Conservation (phyloP, 495 filamentous ascomycete species). For the Niebla homalea region DNA sequence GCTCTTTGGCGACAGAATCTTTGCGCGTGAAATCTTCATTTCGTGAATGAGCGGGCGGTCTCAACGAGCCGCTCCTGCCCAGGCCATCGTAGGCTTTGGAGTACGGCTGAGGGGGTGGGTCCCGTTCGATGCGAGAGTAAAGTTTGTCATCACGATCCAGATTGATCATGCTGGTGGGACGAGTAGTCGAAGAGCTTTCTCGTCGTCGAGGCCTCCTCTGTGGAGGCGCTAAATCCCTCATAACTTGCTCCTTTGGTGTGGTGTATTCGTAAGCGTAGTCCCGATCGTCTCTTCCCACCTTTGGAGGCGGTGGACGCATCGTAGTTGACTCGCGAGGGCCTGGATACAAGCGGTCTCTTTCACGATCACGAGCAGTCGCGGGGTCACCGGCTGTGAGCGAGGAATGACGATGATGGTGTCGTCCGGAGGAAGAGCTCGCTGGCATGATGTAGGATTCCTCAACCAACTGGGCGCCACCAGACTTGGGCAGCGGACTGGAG, state of each 20-base stretch:
- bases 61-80: constrained; percentile 14
- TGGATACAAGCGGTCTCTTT: constrained; percentile 5
- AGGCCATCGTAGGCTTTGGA: constrained; percentile 51
- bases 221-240: constrained; percentile 51
- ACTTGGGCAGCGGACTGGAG: constrained; percentile 13
- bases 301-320: constrained; percentile 13
- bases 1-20: constrained; percentile 4
- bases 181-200: constrained; percentile 35
- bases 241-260: constrained; percentile 41
- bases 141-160: constrained; percentile 36
- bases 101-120: constrained; percentile 39
- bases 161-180: constrained; percentile 51
- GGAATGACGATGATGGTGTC: constrained; percentile 15
- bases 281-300: constrained; percentile 41
- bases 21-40: constrained; percentile 9
- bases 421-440: constrained; percentile 12
- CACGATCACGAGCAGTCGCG: constrained; percentile 5
- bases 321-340: constrained; percentile 1
- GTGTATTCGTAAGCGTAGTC: constrained; percentile 63
- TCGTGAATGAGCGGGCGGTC: constrained; percentile 3
- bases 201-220: constrained; percentile 32
- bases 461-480: constrained; percentile 9
- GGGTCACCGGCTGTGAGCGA: constrained; percentile 10
- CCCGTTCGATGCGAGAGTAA: constrained; percentile 31
- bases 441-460: constrained; percentile 16